Evolutionary conservation across 345 rosid species (phyloP).

Genomic region (Capsella bursapastoris): DNA sequence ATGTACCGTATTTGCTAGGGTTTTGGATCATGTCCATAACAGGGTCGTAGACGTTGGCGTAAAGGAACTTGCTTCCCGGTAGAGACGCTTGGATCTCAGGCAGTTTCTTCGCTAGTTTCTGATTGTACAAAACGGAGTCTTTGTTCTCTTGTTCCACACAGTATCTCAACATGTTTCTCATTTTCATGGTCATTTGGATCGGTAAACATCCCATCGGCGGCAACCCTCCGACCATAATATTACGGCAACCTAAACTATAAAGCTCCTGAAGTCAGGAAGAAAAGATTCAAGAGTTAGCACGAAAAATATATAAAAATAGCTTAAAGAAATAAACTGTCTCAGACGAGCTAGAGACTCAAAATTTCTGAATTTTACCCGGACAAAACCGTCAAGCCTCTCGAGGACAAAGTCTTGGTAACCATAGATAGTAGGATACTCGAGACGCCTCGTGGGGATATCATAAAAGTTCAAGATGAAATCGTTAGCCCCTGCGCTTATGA

Average conservation of each 20-base stretch:
- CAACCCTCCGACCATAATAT: constrained; percentile 51
- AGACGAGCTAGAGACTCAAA: neutral
- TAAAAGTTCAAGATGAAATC: constrained; percentile 53
- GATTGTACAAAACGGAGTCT: constrained; percentile 53
- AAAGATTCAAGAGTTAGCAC: neutral
- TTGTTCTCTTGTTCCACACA: constrained; percentile 44
- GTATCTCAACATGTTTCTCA: neutral
- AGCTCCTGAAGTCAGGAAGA: constrained; percentile 44
- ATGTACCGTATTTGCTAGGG: constrained; percentile 51
- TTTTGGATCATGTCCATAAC: constrained; percentile 50
- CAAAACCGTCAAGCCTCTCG: constrained; percentile 24
- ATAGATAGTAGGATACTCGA: constrained; percentile 34
- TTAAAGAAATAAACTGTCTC: no score
- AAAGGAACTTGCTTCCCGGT: constrained; percentile 48
- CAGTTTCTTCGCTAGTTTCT: constrained; percentile 48
- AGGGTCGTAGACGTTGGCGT: constrained; percentile 50
- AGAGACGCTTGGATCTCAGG: constrained; percentile 42
- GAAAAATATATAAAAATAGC: neutral
- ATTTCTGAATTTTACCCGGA: constrained; percentile 46
- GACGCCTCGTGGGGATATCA: constrained; percentile 47
- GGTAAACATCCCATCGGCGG: constrained; percentile 73
- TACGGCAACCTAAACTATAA: constrained; percentile 51
- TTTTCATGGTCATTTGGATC: constrained; percentile 44
- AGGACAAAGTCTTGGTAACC: constrained; percentile 58
- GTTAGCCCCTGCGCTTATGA: constrained; percentile 63